Percentiles rank a stretch among this genome's conserved stretches.
Evolutionary conservation across 306 rosid species (phyloP).

Genomic region (Medicago ruthenica): DNA sequence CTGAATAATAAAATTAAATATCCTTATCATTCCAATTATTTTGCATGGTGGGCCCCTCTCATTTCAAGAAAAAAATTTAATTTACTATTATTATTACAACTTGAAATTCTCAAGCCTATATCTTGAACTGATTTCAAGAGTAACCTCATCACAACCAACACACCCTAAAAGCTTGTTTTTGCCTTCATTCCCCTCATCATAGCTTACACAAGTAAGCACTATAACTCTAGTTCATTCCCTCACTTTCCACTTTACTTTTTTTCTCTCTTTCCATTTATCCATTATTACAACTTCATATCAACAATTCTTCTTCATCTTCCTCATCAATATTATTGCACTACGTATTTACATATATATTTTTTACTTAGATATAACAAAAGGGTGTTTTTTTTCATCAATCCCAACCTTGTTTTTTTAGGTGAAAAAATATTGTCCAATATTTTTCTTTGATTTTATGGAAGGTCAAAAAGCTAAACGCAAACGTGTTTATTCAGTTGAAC

Average conservation of each 20-base stretch:
- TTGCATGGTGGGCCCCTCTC: constrained; percentile 33
- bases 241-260: constrained; percentile 17
- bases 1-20: constrained; percentile 16
- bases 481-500: constrained; percentile 58
- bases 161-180: constrained; percentile 45
- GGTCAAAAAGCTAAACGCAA: constrained; percentile 52
- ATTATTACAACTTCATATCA: constrained; percentile 2
- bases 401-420: no score
- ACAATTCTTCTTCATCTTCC: constrained; percentile 16
- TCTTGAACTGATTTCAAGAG: constrained; percentile 39
- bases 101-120: constrained; percentile 42
- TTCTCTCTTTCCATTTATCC: constrained; percentile 7
- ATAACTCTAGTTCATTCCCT: constrained; percentile 28
- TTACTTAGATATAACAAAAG: neutral
- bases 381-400: neutral
- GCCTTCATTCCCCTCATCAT: constrained; percentile 39
- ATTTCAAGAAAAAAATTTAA: constrained; percentile 35
- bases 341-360: no score
- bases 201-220: constrained; percentile 28
- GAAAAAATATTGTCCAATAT: neutral
- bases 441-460: constrained; percentile 41
- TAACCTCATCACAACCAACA: constrained; percentile 33
- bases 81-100: neutral
- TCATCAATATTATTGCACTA: constrained; percentile 8
- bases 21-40: constrained; percentile 49